phyloP scores from a whole-genome alignment of 1,284 basidiomycete genomes.

The Vanrija sp. region DNA sequence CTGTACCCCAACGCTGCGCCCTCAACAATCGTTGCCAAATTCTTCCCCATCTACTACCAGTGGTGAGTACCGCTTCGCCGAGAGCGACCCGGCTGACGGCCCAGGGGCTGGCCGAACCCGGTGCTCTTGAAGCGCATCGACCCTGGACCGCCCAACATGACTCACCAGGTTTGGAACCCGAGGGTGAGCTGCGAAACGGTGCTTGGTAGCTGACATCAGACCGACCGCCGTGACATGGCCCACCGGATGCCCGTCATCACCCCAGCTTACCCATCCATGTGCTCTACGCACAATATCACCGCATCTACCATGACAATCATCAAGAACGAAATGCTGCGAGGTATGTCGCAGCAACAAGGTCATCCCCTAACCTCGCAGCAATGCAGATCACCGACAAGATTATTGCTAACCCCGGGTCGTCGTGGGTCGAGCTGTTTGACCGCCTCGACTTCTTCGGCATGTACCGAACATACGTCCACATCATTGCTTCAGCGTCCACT shows the following conservation, averaged over 20 bases:
- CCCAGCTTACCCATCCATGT: slow-evolving; percentile 99
- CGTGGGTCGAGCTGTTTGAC: slow-evolving; percentile 86
- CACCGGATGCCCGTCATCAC: slow-evolving; percentile 99
- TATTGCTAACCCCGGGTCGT: slow-evolving; percentile 61
- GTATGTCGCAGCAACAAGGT: slow-evolving; percentile 46
- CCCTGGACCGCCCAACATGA: slow-evolving; percentile 72
- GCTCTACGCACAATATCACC: slow-evolving; percentile 96
- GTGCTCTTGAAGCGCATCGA: slow-evolving; percentile 95
- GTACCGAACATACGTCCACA: slow-evolving; percentile 97
- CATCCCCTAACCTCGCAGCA: slow-evolving; percentile 52
- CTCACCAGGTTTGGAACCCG: slow-evolving; percentile 97
- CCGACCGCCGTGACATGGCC: slow-evolving; percentile 86
- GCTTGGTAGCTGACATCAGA: slow-evolving; percentile 50
- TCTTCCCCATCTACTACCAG: slow-evolving; percentile 95
- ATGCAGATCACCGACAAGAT: slow-evolving; percentile 91
- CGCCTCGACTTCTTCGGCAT: slow-evolving; percentile 97
- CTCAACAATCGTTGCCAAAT: slow-evolving; percentile 91
- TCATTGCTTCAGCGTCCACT: slow-evolving; percentile 83
- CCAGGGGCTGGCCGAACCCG: slow-evolving; percentile 94
- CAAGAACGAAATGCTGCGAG: slow-evolving; percentile 92
- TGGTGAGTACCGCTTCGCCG: slow-evolving; percentile 59
- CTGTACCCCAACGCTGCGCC: slow-evolving; percentile 93
- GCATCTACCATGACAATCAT: slow-evolving; percentile 94
- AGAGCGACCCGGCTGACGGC: neutral
- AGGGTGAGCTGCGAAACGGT: slow-evolving; percentile 56